Evolutionary conservation across 345 rosid genomes (phyloP).

Genomic region (Xanthoceras sorbifolium): DNA sequence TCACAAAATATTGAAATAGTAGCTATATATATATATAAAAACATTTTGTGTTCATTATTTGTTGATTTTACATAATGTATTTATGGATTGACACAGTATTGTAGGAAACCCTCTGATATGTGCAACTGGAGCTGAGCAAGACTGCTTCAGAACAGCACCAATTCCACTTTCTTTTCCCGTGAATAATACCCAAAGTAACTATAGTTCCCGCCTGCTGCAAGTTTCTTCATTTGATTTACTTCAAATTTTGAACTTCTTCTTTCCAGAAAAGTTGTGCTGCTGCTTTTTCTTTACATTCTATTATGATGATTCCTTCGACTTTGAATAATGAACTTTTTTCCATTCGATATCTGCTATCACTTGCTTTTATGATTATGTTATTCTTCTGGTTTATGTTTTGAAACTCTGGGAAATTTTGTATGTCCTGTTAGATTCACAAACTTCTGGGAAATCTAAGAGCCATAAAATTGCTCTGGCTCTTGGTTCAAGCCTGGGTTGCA

Average conservation of each 20-base stretch:
- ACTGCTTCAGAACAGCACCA: slow-evolving; percentile 62
- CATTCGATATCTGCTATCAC: not conserved
- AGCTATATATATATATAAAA: not conserved
- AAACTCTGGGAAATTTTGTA: slow-evolving; percentile 21
- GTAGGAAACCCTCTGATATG: slow-evolving; percentile 88
- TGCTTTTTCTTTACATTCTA: slow-evolving; percentile 3
- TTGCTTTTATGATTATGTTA: not conserved
- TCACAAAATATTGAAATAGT: not conserved
- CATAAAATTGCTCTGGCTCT: slow-evolving; percentile 68
- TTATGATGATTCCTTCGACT: too few species aligned
- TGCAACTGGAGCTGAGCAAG: slow-evolving; percentile 52
- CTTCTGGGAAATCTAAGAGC: slow-evolving; percentile 48
- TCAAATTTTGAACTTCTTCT: slow-evolving; percentile 11
- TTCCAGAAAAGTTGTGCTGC: not conserved
- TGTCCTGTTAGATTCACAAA: slow-evolving; percentile 45
- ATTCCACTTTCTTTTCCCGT: slow-evolving; percentile 44
- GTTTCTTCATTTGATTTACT: slow-evolving; percentile 9
- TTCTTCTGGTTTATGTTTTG: not conserved
- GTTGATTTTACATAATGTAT: not conserved
- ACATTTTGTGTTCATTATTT: not conserved
- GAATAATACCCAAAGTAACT: slow-evolving; percentile 59
- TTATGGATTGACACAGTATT: slow-evolving; percentile 46
- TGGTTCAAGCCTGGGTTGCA: slow-evolving; percentile 66
- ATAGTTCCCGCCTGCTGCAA: slow-evolving; percentile 18
- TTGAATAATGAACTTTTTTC: too few species aligned